Evolutionary conservation across 768 basidiomycete genomes (phyloP).

Genomic region (Boletus subparvulus): DNA sequence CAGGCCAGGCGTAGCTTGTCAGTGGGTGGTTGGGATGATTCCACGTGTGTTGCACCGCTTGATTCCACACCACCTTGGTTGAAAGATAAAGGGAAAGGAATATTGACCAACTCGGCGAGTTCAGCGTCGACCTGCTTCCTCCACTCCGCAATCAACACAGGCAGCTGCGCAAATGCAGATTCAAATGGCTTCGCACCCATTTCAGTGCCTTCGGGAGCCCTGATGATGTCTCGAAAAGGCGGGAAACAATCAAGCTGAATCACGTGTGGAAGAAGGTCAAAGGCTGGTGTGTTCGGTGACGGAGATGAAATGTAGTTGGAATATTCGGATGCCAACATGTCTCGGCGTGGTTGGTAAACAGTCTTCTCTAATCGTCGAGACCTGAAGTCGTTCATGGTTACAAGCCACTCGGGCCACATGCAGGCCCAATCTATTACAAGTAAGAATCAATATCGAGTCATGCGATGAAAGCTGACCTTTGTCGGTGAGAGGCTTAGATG

Average conservation of each 20-base stretch:
- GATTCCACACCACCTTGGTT: not conserved
- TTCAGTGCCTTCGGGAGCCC: not conserved
- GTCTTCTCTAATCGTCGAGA: not conserved
- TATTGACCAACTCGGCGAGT: not conserved
- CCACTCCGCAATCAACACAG: not conserved
- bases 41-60: not conserved
- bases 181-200: not conserved
- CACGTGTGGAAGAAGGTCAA: not conserved
- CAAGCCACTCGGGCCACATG: not conserved
- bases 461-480: not conserved
- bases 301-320: not conserved
- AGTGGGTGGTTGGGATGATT: not conserved
- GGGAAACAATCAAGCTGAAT: not conserved
- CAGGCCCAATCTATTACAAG: not conserved
- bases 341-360: conserved; percentile 4
- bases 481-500: conserved; percentile 5
- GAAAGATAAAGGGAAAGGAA: not conserved
- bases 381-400: not conserved
- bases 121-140: not conserved
- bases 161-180: conserved; percentile 7
- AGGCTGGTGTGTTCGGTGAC: not conserved
- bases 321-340: not conserved
- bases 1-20: conserved; percentile 2
- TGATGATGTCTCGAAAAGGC: conserved; percentile 1
- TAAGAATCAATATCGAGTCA: not conserved